Evolutionary conservation across 1,284 basidiomycete species (phyloP), one percentile per base, ranked within the genome.

Genomic region (Tremellales sp.): DNA sequence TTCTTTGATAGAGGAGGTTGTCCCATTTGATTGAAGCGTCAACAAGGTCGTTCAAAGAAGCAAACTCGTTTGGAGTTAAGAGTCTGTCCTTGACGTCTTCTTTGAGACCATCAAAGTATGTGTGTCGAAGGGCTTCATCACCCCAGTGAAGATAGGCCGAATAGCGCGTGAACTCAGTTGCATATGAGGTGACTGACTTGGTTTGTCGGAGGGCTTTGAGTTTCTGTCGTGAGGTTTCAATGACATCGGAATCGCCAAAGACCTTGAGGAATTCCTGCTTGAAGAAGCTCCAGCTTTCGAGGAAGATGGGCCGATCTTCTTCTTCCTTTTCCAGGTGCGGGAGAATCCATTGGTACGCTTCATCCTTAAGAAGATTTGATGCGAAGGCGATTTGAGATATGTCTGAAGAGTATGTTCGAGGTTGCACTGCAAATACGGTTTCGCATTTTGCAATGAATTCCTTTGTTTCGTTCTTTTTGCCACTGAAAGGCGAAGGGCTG

Each of bases 61-160:
- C 12, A 16, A 40, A 22, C 26, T 22, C 24, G 27, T 22, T 28
- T 12, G 24, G 13, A 16, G 33, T 21, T 8, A 50, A 27, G 4
- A 57, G 37, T 26, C 45, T 50, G 36, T 57, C 55, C 36, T 57
- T 57, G 45, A 57, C 43, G 5, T 10, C 13, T 12, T 50, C 51
- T 24, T 47, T 44, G 1, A 60, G 46, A 7, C 58, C 58, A 2
- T 28, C 35, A 33, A 57, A 55, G 56, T 53, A 60, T 25, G 46
- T 42, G 4, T 48, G 45, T 24, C 39, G 35, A 5, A 50, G 31
- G 16, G 57, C 53, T 6, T 40, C 24, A 21, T 57, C 35, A 39
- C 53, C 25, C 56, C 55, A 60, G 14, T 45, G 10, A 16, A 55
- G 24, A 14, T 49, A n/a, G 5, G 25, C 31, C 7, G 47, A 25